Conservation (phyloP, 2,329 filamentous ascomycete genomes). For the Thermoascus crustaceus region DNA sequence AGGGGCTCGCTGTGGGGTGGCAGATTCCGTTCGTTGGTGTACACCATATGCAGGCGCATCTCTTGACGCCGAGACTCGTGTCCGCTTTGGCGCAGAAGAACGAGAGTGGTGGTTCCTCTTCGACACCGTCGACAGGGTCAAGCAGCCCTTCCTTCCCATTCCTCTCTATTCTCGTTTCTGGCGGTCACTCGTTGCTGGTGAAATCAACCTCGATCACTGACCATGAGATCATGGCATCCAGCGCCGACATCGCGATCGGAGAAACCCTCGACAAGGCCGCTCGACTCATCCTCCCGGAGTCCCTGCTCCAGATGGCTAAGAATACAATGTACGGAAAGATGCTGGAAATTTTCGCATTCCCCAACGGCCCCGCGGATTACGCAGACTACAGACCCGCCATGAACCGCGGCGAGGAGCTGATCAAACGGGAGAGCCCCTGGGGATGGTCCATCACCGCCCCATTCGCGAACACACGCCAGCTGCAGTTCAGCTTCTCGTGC, state of each 20-base stretch:
- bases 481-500: slow-evolving; percentile 68
- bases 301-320: slow-evolving; percentile 45
- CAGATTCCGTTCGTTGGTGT: slow-evolving; percentile 73
- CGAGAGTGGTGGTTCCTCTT: slow-evolving; percentile 8
- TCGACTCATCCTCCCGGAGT: slow-evolving; percentile 61
- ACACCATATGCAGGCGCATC: slow-evolving; percentile 97
- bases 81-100: slow-evolving; percentile 45
- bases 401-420: slow-evolving; percentile 51
- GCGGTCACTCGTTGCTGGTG: slow-evolving; percentile 83
- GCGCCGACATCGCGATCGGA: slow-evolving; percentile 77
- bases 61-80: slow-evolving; percentile 74
- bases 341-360: slow-evolving; percentile 74
- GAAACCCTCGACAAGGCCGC: slow-evolving; percentile 85
- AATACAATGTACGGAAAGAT: slow-evolving; percentile 72
- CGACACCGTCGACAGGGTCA: no score
- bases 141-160: slow-evolving; percentile 64
- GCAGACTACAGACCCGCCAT: slow-evolving; percentile 50
- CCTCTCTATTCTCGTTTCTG: slow-evolving; percentile 79
- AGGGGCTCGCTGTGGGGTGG: slow-evolving; percentile 80
- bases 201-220: slow-evolving; percentile 59
- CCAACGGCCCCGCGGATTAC: slow-evolving; percentile 32
- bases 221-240: slow-evolving; percentile 65
- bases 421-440: slow-evolving; percentile 43
- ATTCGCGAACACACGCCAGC: slow-evolving; percentile 48
- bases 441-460: slow-evolving; percentile 65